Base-by-base conservation (phyloP, 2,329 filamentous ascomycete species). In the Exophiala phaeomuriformis region DNA sequence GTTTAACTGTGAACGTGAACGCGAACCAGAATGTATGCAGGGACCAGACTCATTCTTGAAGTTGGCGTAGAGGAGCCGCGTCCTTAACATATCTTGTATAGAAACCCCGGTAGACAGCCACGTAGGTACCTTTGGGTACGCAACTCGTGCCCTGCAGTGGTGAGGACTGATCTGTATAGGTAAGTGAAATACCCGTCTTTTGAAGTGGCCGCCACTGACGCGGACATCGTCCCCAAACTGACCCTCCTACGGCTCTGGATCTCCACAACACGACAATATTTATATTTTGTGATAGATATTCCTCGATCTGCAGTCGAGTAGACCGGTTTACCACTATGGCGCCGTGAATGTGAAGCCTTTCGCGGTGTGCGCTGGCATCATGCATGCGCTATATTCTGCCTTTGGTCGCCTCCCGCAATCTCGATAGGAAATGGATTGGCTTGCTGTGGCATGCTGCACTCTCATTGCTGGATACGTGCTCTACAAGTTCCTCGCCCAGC, bases 401-500 rank as follows among this genome's bases (percentile, higher is more conserved):
- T 12, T 27, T 43, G 32, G 28, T 31, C 35, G 19, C n/a, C 27
- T 36, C 39, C 48, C 37, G 28, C 36, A 42, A 19, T 44, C 44
- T 19, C n/a, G 41, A 19, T 33, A 27, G 54, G 39, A 36, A 49
- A 61, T 61, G 59, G 59, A 51, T 42, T 61, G 57, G 57, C 19
- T 61, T 27, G 55, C 51, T 7, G 44, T 52, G 29, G 57, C 37
- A 41, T 53, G 51, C 30, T 56, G 51, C 46, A 58, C 57, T n/a
- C 35, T 55, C 5, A 41, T 61, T 41, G 55, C 53, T n/a, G 55
- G 53, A 28, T 58, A 47, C 41, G n/a, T 58, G 33, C 47, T 61
- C n/a, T 61, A 58, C 47, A 52, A 39, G 27, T 51, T 56, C 19
- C n/a, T 46, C 42, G 28, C 44, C 28, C 51, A 44, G 37, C 12